Evolutionary conservation across 257 asterid species (phyloP).

Genomic region (Solanum rostratum): DNA sequence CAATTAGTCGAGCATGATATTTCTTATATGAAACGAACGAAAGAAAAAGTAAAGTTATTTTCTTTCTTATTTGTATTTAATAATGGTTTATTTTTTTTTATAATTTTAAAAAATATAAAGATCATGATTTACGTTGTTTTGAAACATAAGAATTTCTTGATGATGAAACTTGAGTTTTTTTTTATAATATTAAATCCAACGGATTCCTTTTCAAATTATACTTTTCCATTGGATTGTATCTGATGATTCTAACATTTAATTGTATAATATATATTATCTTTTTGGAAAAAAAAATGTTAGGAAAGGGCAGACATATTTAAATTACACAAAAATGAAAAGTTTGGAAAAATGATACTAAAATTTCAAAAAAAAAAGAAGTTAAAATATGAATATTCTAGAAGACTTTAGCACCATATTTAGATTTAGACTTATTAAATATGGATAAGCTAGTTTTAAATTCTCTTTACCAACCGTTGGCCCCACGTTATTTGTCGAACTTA

Average conservation of each 20-base stretch:
- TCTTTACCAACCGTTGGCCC: neutral
- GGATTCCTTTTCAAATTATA: neutral
- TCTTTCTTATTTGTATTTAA: neutral
- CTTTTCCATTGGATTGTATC: neutral
- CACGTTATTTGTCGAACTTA: neutral
- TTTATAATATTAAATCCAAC: neutral
- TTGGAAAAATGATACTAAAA: neutral
- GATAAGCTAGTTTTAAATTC: neutral
- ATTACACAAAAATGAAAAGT: neutral
- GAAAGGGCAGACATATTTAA: neutral
- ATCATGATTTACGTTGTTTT: neutral
- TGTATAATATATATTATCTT: neutral
- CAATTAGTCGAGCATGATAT: neutral
- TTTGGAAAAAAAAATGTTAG: neutral
- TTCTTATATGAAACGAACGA: neutral
- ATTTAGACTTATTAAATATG: neutral
- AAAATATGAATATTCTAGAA: neutral
- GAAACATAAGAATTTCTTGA: neutral
- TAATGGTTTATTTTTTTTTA: neutral
- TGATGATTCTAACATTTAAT: neutral
- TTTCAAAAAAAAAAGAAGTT: neutral
- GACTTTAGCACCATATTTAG: neutral
- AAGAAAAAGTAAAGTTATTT: neutral
- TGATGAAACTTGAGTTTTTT: neutral
- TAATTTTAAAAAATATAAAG: neutral